Evolutionary conservation across 2,329 filamentous ascomycete genomes (phyloP), one percentile per base, ranked within the genome.

Genomic region (Leptodontidium sp.): DNA sequence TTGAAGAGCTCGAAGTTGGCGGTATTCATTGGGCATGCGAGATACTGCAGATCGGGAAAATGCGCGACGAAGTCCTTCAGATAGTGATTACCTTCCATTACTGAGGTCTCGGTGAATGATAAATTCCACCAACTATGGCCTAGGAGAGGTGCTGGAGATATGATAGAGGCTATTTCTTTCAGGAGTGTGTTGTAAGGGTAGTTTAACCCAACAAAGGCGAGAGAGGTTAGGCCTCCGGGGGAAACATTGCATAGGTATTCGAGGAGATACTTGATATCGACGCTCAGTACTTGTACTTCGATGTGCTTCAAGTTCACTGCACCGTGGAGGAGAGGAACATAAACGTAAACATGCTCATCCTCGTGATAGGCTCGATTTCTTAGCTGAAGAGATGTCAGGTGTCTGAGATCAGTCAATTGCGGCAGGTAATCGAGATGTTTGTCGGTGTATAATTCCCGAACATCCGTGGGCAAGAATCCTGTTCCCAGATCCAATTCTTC

Each of bases 1-100:
- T 59, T 59, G 57, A 59, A 59, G 9, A 59, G 57, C 38, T 59
- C 57, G 38, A 59, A 5, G 15, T 59, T 59, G 35, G 57, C 12
- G 11, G 21, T 45, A 29, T 59, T 45, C 38, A 59, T 59, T 26
- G 57, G 57, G 15, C 57, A 59, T 15, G 57, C 57, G 38, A 59
- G 57, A 43, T 59, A 59, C 14, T 59, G 38, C 38, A 59, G 21
- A 26, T 59, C 38, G 11, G 35, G 40, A 45, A 38, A 59, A 9
- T 45, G 35, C 38, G n/a, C 14, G 38, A 59, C 43, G 57, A 59
- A 59, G 21, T 59, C 57, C 21, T 17, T 43, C 57, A 59, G 43
- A 15, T 59, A 43, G 21, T 43, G 57, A 21, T 17, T 59, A 2
- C 57, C 38, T 11, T 29, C 8, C 15, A 14, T 21, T 43, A 15